Conservation (phyloP, 2,329 filamentous ascomycete genomes). For the Aspergillus tamarii region DNA sequence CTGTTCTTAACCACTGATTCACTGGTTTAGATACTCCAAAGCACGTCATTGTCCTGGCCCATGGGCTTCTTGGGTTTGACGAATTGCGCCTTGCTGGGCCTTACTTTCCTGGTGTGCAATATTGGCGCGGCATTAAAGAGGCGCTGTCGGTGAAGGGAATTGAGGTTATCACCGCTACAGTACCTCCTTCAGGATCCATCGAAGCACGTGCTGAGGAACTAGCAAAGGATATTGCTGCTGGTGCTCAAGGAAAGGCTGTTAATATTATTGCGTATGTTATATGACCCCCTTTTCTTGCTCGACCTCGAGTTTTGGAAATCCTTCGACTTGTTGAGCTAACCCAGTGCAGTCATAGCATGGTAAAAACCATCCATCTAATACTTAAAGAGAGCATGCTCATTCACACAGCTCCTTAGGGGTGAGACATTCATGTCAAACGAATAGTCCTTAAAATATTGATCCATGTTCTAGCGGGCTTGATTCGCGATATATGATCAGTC, state of each 20-base stretch:
- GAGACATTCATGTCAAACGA: conserved; percentile 19
- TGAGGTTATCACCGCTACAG: conserved; percentile 63
- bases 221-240: conserved; percentile 55
- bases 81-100: conserved; percentile 60
- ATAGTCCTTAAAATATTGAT: conserved; percentile 13
- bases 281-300: not conserved
- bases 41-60: conserved; percentile 64
- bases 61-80: conserved; percentile 69
- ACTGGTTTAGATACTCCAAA: conserved; percentile 47
- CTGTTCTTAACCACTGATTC: not conserved
- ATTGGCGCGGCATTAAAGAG: conserved; percentile 67
- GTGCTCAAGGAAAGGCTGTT: conserved; percentile 60
- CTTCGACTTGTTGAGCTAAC: conserved; percentile 3
- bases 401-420: conserved; percentile 35
- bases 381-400: not conserved
- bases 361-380: conserved; percentile 25
- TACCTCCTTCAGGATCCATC: conserved; percentile 63
- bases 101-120: conserved; percentile 61
- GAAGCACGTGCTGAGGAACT: conserved; percentile 60
- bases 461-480: conserved; percentile 59
- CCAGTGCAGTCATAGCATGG: conserved; percentile 51
- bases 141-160: conserved; percentile 59
- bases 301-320: not conserved
- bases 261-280: conserved; percentile 65
- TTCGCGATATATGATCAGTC: conserved; percentile 66